Evolutionary conservation across 2,329 filamentous ascomycete species (phyloP), one percentile per base, ranked within the genome.

Genomic region (Juglanconis oblonga): DNA sequence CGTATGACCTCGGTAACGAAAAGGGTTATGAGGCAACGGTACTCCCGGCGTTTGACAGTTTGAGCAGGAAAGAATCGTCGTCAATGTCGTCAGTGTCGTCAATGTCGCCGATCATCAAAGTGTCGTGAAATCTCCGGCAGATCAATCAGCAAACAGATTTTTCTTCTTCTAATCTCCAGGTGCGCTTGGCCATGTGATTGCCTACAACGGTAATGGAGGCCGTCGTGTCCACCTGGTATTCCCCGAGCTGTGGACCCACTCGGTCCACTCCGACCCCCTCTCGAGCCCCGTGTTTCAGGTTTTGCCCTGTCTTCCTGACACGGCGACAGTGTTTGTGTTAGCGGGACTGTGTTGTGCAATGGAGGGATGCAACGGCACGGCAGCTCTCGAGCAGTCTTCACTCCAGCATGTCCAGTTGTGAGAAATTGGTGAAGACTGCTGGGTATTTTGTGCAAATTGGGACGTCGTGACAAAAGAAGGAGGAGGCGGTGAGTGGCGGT

Each of bases 241-340:
- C 45, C 31, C 56, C 56, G 49, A 45, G 44, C 49, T 53, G n/a
- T 31, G 42, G 38, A 17, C 14, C 13, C 33, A 38, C 44, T 24
- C 24, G 45, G 10, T 24, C 45, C 45, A 48, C 45, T 36, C 47
- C 48, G 38, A 48, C 38, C 55, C 55, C 47, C 48, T 57, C 47
- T 24, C 31, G n/a, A 9, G 47, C 48, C 29, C 55, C 55, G 47
- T 57, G 55, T 57, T 57, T 57, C 55, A 52, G 48, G 48, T 52
- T 57, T 42, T 11, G 29, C 55, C 50, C 48, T 40, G 50, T 50
- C 36, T 35, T 51, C 38, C 36, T 54, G 52, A 54, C 52, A 54
- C 52, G 33, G 36, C 33, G 50, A 57, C 55, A 57, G 31, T 57
- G 48, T 51, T 52, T 17, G 47, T 57, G 45, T n/a, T 51, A 31